A percentile compares a stretch with the other conserved stretches of the same genome.
Evolutionary conservation across 345 rosid genomes (phyloP).

Genomic region (Gynandropsis gynandra): DNA sequence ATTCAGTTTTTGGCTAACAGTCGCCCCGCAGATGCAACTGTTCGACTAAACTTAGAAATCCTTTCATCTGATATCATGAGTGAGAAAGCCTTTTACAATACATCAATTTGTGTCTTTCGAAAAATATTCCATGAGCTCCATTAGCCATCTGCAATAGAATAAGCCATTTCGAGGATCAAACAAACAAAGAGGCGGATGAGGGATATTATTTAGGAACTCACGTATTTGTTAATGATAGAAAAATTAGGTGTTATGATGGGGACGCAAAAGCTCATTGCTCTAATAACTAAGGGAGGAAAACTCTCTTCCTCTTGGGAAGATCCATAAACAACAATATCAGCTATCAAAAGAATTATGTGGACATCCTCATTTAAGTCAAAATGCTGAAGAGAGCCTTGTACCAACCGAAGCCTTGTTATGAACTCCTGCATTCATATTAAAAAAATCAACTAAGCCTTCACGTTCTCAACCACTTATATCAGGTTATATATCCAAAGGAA

Average conservation of each 20-base stretch:
- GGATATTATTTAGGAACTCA: conserved; percentile 29
- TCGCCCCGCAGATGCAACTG: conserved; percentile 73
- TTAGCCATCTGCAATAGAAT: conserved; percentile 52
- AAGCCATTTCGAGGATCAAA: conserved; percentile 21
- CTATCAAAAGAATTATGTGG: conserved; percentile 58
- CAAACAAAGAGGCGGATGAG: not conserved
- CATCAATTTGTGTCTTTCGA: conserved; percentile 54
- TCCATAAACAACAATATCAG: conserved; percentile 84
- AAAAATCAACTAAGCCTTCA: conserved; percentile 11
- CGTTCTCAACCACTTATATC: conserved; percentile 16
- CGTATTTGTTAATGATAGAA: conserved; percentile 69
- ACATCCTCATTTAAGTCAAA: conserved; percentile 72
- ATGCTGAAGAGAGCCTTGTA: conserved; percentile 56
- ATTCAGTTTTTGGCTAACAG: conserved; percentile 67
- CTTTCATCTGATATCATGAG: conserved; percentile 65
- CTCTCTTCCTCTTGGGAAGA: conserved; percentile 94
- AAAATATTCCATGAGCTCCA: conserved; percentile 59
- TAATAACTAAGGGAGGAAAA: conserved; percentile 70
- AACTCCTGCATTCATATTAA: conserved; percentile 47
- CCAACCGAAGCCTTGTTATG: conserved; percentile 69
- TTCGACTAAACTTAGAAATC: conserved; percentile 60
- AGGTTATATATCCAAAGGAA: conserved; percentile 1
- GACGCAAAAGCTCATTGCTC: conserved; percentile 85
- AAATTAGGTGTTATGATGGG: conserved; percentile 71
- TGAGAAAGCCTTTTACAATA: conserved; percentile 63